Evolutionary conservation across 306 rosid genomes (phyloP).

Genomic region (Sicyos edulis): DNA sequence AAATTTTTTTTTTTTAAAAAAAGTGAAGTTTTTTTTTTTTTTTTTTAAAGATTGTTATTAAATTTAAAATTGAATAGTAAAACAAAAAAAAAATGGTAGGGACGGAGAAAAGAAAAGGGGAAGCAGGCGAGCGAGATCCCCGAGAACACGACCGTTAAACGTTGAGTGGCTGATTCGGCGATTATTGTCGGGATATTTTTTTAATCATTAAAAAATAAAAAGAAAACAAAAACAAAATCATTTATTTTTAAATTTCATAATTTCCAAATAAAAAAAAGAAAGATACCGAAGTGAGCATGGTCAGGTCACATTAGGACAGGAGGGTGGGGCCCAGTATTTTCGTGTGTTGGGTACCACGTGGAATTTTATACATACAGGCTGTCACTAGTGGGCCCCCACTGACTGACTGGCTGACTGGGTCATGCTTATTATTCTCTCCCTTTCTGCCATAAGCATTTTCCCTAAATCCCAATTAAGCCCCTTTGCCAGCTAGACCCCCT

Average conservation of each 20-base stretch:
- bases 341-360: neutral
- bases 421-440: neutral
- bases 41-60: too few species aligned
- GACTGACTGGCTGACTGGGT: neutral
- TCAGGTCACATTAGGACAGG: neutral
- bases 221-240: neutral
- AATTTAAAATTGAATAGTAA: too few species aligned
- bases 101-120: neutral
- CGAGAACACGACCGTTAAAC: slow-evolving; percentile 20
- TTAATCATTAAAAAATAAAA: too few species aligned
- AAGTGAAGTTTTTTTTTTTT: too few species aligned
- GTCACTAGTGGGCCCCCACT: neutral
- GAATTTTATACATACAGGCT: neutral
- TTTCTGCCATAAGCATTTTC: neutral
- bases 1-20: too few species aligned
- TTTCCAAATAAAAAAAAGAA: neutral
- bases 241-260: neutral
- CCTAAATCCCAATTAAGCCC: neutral
- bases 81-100: neutral
- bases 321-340: neutral
- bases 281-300: neutral
- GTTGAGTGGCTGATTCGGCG: neutral
- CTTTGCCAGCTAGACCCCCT: neutral
- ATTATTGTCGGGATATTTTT: slow-evolving; percentile 11
- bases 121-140: slow-evolving; percentile 19